Evolutionary conservation across 2,329 filamentous ascomycete genomes (phyloP), one percentile per base, ranked within the genome.

Genomic region (Fusarium succisae): DNA sequence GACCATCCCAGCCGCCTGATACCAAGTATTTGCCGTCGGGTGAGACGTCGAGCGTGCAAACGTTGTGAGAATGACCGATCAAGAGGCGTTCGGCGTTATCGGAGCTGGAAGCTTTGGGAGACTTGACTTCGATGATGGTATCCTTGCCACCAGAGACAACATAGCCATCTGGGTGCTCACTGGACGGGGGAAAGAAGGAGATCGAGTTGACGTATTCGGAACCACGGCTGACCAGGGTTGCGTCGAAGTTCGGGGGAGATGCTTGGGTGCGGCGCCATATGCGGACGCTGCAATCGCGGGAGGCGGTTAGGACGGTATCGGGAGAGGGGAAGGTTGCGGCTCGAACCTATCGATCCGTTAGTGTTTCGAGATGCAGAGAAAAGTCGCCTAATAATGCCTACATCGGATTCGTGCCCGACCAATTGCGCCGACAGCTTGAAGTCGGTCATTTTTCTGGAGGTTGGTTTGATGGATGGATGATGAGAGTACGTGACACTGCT

Each of bases 341-440:
- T 78, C 96, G 94, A 77, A 99, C 96, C 96, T 98, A 76, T 30
- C 15, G 10, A 47, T 13, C 28, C 56, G 72, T 79, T 54, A 80
- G 69, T 44, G 57, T 39, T 56, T 18, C 18, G 35, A 24, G 41
- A 18, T 18, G 24, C 41, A 35, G 17, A 35, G 15, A 22, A 24
- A 28, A 14, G 32, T 50, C 10, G 24, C 35, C 39, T 56, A 53
- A 43, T 58, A 38, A 20, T 32, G 78, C 91, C 84, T 88, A 98
- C 96, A 90, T 99, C 96, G 82, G 96, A 93, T 83, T 96, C 93
- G 82, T 99, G 96, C 80, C 94, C 96, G 77, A 91, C 86, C 76
- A 99, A 89, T 80, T 94, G 93, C 77, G 96, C 95, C 71, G 96
- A 97, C 80, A 99, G 91, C 89, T 96, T 98, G 88, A 94, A 98